These are phyloP conservation scores for Aspergillus glaucus DNA, from an alignment of 2,329 filamentous ascomycete species.

Conservation along the genomic window DNA sequence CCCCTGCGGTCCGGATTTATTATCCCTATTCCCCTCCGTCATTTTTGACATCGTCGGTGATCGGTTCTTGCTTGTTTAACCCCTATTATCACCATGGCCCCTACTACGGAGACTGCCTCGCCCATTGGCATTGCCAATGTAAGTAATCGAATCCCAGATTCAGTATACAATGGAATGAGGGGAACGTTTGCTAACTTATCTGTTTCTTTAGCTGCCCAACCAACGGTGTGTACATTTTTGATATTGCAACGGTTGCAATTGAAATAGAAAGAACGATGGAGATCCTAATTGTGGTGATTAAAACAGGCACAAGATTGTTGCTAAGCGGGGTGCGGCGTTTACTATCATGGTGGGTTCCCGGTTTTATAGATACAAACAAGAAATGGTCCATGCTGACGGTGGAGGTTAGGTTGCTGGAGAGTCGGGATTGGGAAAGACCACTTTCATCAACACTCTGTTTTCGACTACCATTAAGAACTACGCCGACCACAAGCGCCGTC, in stretches of 20 bases:
- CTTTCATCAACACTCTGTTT: constrained; percentile 99
- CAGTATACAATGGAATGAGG: neutral
- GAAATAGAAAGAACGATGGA: constrained; percentile 1
- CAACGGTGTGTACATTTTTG: constrained; percentile 55
- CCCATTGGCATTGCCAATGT: constrained; percentile 71
- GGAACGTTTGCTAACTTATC: constrained; percentile 26
- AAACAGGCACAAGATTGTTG: constrained; percentile 63
- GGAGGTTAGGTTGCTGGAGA: constrained; percentile 80
- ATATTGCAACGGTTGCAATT: constrained; percentile 2
- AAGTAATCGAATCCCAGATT: constrained; percentile 30
- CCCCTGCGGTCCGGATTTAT: neutral
- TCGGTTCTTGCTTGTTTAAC: constrained; percentile 12
- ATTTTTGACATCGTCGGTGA: constrained; percentile 11
- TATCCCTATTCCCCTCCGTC: constrained; percentile 7
- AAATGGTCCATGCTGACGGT: constrained; percentile 20
- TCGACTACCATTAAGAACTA: constrained; percentile 99
- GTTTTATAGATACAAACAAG: constrained; percentile 1
- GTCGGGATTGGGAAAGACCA: constrained; percentile 97
- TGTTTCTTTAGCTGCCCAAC: constrained; percentile 54
- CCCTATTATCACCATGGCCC: constrained; percentile 45
- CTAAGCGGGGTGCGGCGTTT: constrained; percentile 88
- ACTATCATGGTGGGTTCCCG: constrained; percentile 81
- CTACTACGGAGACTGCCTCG: constrained; percentile 52
- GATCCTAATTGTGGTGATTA: constrained; percentile 19
- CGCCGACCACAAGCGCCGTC: constrained; percentile 97